phyloP scores from a whole-genome alignment of 768 basidiomycete genomes.

The Pisolithus tinctorius region DNA sequence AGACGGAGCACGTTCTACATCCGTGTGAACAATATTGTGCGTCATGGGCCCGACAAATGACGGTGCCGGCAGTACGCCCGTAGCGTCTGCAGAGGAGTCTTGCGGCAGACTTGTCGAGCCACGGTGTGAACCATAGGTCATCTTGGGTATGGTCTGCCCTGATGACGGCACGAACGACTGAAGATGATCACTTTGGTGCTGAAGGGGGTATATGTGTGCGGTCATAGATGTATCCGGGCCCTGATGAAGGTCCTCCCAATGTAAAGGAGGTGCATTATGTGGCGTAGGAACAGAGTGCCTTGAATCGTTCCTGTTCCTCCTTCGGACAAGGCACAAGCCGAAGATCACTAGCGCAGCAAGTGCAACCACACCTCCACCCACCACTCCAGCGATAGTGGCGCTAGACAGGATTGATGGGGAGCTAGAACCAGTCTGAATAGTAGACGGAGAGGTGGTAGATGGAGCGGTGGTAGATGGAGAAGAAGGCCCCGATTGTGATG shows the following conservation, averaged over 20 bases:
- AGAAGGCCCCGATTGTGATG: too few relatives aligned
- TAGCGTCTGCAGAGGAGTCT: constrained; percentile 7
- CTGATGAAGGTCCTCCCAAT: constrained; percentile 32
- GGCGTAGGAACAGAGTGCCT: constrained; percentile 24
- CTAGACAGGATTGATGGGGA: too few relatives aligned
- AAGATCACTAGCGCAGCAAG: too few relatives aligned
- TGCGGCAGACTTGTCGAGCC: too few relatives aligned
- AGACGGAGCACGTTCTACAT: too few relatives aligned
- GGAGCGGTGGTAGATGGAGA: too few relatives aligned
- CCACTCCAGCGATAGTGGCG: too few relatives aligned
- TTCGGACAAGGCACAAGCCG: constrained; percentile 42
- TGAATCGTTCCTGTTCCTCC: constrained; percentile 14
- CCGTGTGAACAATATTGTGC: constrained; percentile 52
- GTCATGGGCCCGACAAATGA: constrained; percentile 32
- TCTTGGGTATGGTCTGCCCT: background rate
- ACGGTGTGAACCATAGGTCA: constrained; percentile 6
- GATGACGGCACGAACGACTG: constrained; percentile 9
- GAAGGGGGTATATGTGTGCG: constrained; percentile 30
- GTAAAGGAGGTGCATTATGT: constrained; percentile 26
- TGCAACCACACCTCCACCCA: too few relatives aligned
- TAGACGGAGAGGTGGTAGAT: too few relatives aligned
- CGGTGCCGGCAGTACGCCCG: constrained; percentile 3
- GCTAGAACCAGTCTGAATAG: too few relatives aligned
- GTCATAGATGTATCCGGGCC: constrained; percentile 21
- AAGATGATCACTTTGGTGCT: constrained; percentile 19